Conservation (phyloP, 345 rosid species). For the Conringia planisiliqua region DNA sequence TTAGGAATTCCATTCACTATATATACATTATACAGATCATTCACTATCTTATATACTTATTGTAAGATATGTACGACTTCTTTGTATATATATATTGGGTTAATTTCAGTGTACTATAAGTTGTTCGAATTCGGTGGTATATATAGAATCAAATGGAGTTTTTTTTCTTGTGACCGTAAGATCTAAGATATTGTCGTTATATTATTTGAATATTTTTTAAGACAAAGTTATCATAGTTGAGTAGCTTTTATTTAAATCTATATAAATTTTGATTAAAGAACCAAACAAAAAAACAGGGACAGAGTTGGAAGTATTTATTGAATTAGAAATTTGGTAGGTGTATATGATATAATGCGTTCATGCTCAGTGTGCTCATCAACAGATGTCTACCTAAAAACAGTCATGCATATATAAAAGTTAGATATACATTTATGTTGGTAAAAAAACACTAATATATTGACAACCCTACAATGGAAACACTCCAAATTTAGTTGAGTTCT, state of each 20-base stretch:
- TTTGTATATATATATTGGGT: neutral
- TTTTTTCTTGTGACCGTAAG: neutral
- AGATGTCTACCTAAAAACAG: conserved; percentile 28
- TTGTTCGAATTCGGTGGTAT: conserved; percentile 27
- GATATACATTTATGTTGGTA: neutral
- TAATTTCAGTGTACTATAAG: conserved; percentile 9
- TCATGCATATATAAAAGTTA: neutral
- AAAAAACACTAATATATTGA: neutral
- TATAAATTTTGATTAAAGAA: neutral
- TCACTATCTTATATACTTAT: neutral
- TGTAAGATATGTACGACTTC: neutral
- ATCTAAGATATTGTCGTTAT: conserved; percentile 18
- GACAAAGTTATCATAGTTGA: neutral
- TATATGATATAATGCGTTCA: conserved; percentile 16
- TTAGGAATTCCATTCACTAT: conserved; percentile 14
- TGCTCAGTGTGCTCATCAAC: conserved; percentile 28
- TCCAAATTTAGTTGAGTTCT: neutral
- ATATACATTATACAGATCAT: neutral
- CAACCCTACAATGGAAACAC: neutral
- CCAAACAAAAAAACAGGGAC: neutral
- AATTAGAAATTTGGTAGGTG: conserved; percentile 22
- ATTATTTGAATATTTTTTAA: neutral
- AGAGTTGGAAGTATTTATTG: conserved; percentile 18
- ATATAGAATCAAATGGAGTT: neutral
- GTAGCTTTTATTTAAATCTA: neutral